Conservation (phyloP, 2,329 filamentous ascomycete genomes). For the Diaporthe batatas region DNA sequence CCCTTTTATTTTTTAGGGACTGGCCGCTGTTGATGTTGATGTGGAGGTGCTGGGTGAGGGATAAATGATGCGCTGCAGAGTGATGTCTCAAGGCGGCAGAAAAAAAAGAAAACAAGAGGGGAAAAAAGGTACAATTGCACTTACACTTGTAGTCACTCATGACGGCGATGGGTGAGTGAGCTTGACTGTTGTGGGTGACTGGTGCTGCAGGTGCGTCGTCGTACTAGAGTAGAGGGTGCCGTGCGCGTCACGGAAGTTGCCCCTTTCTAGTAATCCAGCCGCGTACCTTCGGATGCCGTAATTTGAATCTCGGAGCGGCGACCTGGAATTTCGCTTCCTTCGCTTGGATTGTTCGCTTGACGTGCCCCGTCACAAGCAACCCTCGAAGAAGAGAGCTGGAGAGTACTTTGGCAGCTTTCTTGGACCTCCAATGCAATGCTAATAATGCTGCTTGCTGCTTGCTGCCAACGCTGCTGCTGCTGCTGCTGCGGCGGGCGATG, state of each 20-base stretch:
- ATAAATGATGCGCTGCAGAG: not conserved
- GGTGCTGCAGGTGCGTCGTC: constrained; percentile 15
- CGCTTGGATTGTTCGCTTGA: constrained; percentile 31
- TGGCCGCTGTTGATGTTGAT: not conserved
- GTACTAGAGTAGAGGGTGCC: constrained; percentile 20
- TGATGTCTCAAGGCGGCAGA: constrained; percentile 13
- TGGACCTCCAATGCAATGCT: too few relatives aligned
- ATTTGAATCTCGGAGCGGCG: constrained; percentile 29
- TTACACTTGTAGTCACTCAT: constrained; percentile 31
- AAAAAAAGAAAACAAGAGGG: not conserved
- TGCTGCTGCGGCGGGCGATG: not conserved
- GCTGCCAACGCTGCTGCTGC: not conserved
- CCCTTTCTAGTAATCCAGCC: constrained; percentile 30
- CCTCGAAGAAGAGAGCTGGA: not conserved
- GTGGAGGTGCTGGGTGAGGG: too few relatives aligned
- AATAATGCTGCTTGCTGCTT: not conserved
- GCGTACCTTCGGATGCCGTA: constrained; percentile 27
- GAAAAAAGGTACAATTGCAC: not conserved
- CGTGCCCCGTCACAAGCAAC: constrained; percentile 4
- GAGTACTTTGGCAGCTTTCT: not conserved
- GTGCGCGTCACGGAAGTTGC: constrained; percentile 28
- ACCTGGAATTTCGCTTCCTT: constrained; percentile 36
- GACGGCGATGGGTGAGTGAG: not conserved
- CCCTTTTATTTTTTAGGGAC: not conserved
- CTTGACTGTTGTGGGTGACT: not conserved